Conservation (phyloP, 306 rosid species). For the Inga oerstediana region DNA sequence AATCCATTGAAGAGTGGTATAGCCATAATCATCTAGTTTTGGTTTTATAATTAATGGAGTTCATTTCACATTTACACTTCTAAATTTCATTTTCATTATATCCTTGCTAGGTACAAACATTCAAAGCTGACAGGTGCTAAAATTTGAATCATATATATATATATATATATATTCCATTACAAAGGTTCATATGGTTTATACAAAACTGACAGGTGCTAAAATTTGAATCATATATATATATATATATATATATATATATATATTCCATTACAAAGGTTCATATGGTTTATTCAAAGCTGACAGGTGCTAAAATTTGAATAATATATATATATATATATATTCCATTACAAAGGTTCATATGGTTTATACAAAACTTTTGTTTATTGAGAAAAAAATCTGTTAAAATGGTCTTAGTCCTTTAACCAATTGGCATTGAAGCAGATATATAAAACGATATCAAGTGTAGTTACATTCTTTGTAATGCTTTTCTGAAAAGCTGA, state of each 20-base stretch:
- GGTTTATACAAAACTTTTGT: neutral
- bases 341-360: conserved; percentile 7
- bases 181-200: conserved; percentile 1
- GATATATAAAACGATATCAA: neutral
- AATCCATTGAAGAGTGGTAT: neutral
- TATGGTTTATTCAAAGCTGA: conserved; percentile 22
- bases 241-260: neutral
- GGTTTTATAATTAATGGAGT: neutral
- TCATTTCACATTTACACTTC: neutral
- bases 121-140: conserved; percentile 20
- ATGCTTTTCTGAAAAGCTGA: neutral
- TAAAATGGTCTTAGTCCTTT: neutral
- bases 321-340: neutral
- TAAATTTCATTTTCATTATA: neutral
- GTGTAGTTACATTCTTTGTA: too few species aligned
- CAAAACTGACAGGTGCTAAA: neutral
- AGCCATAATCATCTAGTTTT: neutral
- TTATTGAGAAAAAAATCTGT: neutral
- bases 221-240: conserved; percentile 17
- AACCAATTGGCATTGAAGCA: neutral
- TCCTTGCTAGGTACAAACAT: neutral
- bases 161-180: neutral
- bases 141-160: conserved; percentile 16
- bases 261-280: conserved; percentile 7
- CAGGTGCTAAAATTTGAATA: conserved; percentile 20